phyloP scores from a whole-genome alignment of 768 basidiomycete genomes.

The Mycena pura region DNA sequence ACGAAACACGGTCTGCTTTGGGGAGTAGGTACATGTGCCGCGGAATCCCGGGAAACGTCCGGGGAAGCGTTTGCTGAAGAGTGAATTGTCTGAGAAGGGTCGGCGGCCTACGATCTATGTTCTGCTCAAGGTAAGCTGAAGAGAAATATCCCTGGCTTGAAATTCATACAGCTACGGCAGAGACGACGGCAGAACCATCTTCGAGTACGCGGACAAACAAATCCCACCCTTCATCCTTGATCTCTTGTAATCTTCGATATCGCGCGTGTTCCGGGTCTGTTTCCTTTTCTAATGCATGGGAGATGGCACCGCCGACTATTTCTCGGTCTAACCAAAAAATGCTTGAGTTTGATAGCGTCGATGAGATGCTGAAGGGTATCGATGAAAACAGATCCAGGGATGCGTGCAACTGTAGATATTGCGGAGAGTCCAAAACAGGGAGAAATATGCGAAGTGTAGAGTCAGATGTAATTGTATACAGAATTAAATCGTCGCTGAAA shows the following conservation, averaged over 20 bases:
- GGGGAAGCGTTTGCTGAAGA: conserved; percentile 66
- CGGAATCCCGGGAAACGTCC: conserved; percentile 54
- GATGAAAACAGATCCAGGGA: conserved; percentile 77
- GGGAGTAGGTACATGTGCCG: conserved; percentile 61
- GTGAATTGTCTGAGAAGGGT: conserved; percentile 80
- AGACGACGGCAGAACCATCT: conserved; percentile 78
- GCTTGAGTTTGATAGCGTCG: conserved; percentile 47
- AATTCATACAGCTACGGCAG: conserved; percentile 73
- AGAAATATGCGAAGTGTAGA: conserved; percentile 84
- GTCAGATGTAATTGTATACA: conserved; percentile 87
- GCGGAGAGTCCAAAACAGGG: conserved; percentile 87
- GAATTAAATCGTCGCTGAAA: conserved; percentile 71
- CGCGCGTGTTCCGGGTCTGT: conserved; percentile 52
- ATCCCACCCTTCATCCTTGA: conserved; percentile 78
- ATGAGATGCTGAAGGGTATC: conserved; percentile 47
- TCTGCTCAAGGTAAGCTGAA: conserved; percentile 53
- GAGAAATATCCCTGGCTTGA: not conserved
- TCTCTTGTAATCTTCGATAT: conserved; percentile 60
- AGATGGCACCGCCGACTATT: conserved; percentile 57
- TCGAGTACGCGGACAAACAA: conserved; percentile 74
- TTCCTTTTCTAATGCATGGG: conserved; percentile 44
- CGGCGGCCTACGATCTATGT: conserved; percentile 89
- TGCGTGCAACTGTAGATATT: conserved; percentile 83
- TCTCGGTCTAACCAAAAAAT: conserved; percentile 77
- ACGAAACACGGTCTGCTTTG: conserved; percentile 43